Percentiles rank a stretch among this genome's conserved stretches.
These are phyloP conservation scores for Pneumocystis oryctolagi DNA, from an alignment of 1,139 yeast genomes.

Conservation along the genomic window DNA sequence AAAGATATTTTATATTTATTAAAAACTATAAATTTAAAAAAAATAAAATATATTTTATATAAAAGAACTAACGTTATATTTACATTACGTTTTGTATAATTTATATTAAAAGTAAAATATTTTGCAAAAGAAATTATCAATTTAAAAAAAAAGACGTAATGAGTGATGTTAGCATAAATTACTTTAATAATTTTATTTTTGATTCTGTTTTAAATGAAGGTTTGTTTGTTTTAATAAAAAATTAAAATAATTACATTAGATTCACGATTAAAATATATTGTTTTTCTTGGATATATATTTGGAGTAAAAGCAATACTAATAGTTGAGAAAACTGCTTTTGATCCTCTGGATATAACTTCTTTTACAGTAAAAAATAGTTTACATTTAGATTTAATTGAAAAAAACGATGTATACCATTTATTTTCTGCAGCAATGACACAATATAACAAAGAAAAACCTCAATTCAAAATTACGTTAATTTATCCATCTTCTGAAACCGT, in stretches of 20 bases:
- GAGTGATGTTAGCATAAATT: not conserved
- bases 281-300: slow-evolving; percentile 57
- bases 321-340: slow-evolving; percentile 57
- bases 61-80: no score
- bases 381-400: slow-evolving; percentile 36
- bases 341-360: slow-evolving; percentile 15
- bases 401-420: slow-evolving; percentile 80
- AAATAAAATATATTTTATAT: not conserved
- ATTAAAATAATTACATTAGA: slow-evolving; percentile 66
- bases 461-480: slow-evolving; percentile 59
- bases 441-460: slow-evolving; percentile 34
- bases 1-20: not conserved
- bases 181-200: not conserved
- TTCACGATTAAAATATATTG: slow-evolving; percentile 74
- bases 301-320: slow-evolving; percentile 51
- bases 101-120: not conserved
- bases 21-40: not conserved
- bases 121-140: not conserved
- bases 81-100: no score
- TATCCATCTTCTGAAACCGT: slow-evolving; percentile 69
- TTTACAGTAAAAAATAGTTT: slow-evolving; percentile 16
- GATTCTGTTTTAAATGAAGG: not conserved
- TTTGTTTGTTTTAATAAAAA: slow-evolving; percentile 18
- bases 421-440: slow-evolving; percentile 39
- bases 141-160: not conserved